Conservation (phyloP, 1,284 basidiomycete species). For the Heterobasidion irregulare region DNA sequence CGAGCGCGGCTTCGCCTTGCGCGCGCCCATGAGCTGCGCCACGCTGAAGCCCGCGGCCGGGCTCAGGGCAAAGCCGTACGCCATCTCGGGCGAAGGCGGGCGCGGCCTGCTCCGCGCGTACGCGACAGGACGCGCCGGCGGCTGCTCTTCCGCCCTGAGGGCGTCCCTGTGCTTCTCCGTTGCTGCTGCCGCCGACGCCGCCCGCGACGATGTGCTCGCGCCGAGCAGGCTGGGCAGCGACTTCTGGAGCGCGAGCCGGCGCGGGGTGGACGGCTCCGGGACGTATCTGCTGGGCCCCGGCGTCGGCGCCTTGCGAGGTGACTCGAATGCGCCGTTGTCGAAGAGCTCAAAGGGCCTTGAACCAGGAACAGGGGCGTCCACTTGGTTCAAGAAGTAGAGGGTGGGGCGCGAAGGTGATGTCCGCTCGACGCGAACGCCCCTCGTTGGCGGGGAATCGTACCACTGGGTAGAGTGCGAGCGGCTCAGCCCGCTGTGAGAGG, state of each 20-base stretch:
- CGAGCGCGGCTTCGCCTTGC: background rate
- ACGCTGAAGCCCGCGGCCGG: background rate
- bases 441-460: too few species aligned
- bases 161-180: too few species aligned
- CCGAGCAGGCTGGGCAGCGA: too few species aligned
- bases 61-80: background rate
- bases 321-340: background rate
- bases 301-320: background rate
- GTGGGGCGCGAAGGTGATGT: too few species aligned
- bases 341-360: background rate
- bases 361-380: background rate
- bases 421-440: too few species aligned
- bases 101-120: background rate
- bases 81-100: background rate
- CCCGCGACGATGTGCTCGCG: too few species aligned
- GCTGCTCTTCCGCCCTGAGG: background rate
- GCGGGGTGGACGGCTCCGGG: too few species aligned
- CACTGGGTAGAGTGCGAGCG: too few species aligned
- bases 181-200: too few species aligned
- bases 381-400: background rate
- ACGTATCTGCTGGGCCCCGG: background rate
- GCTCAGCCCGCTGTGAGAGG: too few species aligned
- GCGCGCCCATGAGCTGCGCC: background rate
- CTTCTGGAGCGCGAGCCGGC: too few species aligned
- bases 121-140: background rate